Evolutionary conservation across 495 filamentous ascomycete species (phyloP).

Genomic region (Bacidia gigantensis): DNA sequence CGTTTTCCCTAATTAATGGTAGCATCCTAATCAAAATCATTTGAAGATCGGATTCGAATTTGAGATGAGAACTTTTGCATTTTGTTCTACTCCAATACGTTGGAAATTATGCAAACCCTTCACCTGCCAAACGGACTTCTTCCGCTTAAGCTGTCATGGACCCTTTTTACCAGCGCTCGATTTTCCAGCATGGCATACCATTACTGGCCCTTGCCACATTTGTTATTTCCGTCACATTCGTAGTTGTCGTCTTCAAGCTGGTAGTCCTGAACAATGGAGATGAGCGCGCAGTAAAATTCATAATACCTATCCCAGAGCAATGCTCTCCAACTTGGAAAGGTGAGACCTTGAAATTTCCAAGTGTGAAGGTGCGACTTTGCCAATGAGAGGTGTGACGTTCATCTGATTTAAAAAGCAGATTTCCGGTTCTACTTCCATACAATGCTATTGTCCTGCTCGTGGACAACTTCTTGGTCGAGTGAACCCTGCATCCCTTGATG

Average conservation of each 20-base stretch:
- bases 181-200: conserved; percentile 1
- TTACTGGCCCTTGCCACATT: conserved; percentile 5
- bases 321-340: conserved; percentile 39
- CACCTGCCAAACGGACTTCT: not conserved
- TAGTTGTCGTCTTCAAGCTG: conserved; percentile 12
- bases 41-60: too few relatives aligned
- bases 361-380: conserved; percentile 31
- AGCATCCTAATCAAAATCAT: too few relatives aligned
- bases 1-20: too few relatives aligned
- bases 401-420: conserved; percentile 22
- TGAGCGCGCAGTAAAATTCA: conserved; percentile 43
- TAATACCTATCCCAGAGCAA: conserved; percentile 44
- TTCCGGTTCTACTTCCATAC: conserved; percentile 46
- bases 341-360: conserved; percentile 48
- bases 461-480: conserved; percentile 70
- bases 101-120: too few relatives aligned
- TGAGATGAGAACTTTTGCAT: too few relatives aligned
- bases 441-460: conserved; percentile 84
- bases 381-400: not conserved
- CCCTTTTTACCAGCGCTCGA: not conserved
- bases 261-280: conserved; percentile 17
- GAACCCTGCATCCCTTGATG: conserved; percentile 61
- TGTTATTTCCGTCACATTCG: conserved; percentile 13
- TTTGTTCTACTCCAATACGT: too few relatives aligned
- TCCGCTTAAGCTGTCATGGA: conserved; percentile 5